Conservation (phyloP, 1,284 basidiomycete species). For the Ganoderma sp. region DNA sequence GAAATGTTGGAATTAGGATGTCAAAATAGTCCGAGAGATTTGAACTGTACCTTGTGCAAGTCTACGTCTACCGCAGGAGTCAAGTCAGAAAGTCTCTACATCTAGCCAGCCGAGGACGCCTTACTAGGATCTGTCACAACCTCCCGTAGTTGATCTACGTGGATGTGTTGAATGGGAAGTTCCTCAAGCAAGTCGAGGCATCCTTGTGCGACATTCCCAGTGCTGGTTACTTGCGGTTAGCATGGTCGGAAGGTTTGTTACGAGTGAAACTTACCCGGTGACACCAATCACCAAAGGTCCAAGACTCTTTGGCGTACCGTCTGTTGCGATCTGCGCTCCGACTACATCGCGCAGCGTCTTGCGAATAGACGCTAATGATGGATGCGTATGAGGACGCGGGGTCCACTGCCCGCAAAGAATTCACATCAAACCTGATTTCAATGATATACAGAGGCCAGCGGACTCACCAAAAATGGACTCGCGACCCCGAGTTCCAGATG, state of each 20-base stretch:
- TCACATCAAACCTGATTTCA: background rate
- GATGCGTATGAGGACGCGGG: constrained; percentile 79
- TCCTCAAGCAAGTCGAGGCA: constrained; percentile 74
- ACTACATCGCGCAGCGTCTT: constrained; percentile 66
- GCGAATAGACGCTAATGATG: constrained; percentile 64
- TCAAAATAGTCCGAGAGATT: background rate
- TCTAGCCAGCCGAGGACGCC: constrained; percentile 23
- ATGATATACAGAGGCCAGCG: background rate
- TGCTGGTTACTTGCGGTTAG: constrained; percentile 46
- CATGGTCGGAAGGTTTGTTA: no score
- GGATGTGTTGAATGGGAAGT: constrained; percentile 68
- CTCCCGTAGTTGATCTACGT: constrained; percentile 60
- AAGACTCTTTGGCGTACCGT: constrained; percentile 66
- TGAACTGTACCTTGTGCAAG: constrained; percentile 50
- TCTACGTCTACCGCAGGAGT: constrained; percentile 52
- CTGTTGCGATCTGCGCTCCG: constrained; percentile 51
- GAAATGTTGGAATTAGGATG: background rate
- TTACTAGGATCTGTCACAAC: constrained; percentile 60
- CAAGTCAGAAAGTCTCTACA: constrained; percentile 6
- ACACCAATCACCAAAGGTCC: constrained; percentile 84
- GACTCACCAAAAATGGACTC: constrained; percentile 79
- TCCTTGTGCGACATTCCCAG: constrained; percentile 82
- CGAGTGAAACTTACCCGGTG: constrained; percentile 66
- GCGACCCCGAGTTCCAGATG: constrained; percentile 80
- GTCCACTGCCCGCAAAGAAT: constrained; percentile 57